Conservation (phyloP, 768 basidiomycete genomes). For the Agrocybe pediades region DNA sequence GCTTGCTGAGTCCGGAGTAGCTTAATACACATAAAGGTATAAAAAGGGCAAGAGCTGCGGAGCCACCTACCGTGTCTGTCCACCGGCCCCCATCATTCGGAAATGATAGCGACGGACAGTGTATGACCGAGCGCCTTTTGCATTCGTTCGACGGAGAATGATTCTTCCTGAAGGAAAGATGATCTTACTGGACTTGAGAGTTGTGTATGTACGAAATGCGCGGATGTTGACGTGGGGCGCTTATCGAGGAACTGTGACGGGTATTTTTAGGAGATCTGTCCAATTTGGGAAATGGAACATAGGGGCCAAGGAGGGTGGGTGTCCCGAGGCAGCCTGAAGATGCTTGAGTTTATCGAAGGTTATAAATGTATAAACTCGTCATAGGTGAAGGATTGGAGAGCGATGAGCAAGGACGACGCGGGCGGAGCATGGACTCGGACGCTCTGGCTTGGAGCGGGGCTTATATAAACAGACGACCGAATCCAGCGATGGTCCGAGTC, state of each 20-base stretch:
- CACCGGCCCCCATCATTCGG: too few species aligned
- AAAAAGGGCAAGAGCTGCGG: too few species aligned
- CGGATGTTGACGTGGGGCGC: not conserved
- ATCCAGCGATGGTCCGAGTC: slow-evolving; percentile 9
- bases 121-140: too few species aligned
- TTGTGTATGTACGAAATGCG: not conserved
- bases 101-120: too few species aligned
- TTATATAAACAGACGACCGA: slow-evolving; percentile 12
- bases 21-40: too few species aligned
- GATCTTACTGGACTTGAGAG: too few species aligned
- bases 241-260: not conserved
- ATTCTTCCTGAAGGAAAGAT: too few species aligned
- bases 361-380: not conserved
- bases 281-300: not conserved
- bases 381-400: not conserved
- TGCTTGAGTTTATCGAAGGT: not conserved
- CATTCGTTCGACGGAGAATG: too few species aligned
- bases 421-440: slow-evolving; percentile 10
- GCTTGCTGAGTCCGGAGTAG: too few species aligned
- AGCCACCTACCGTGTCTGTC: too few species aligned
- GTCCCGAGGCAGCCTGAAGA: not conserved
- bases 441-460: slow-evolving; percentile 4
- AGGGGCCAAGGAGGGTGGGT: not conserved
- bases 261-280: not conserved
- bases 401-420: not conserved